Base-by-base conservation (phyloP, 495 filamentous ascomycete genomes). In the Podospora conica region DNA sequence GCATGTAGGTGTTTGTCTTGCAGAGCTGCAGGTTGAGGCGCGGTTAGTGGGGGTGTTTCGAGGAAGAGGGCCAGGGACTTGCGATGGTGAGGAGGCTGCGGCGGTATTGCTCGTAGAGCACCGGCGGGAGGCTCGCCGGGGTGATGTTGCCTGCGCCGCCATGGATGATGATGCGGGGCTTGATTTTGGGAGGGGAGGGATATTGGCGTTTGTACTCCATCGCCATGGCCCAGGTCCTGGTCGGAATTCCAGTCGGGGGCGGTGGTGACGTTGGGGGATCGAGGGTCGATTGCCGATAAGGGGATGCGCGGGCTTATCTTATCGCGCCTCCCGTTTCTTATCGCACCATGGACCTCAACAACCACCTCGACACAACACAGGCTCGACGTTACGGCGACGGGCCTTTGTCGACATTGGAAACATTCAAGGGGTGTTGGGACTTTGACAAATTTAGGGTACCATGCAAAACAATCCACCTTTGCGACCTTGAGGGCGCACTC, bases 121-220 rank as follows among this genome's bases (percentile, higher is more conserved):
- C 74, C 9, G 85, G 83, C 1, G 88, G 82, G 24, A 96, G 81
- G 70, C 84, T 90, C n/a, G 80, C 71, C 9, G 85, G 89, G 11
- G 84, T 85, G 74, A 96, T 88, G 71, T 89, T 89, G 27, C 92
- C 93, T 1, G 93, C 93, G 65, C 93, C 93, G 75, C 93, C 93
- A 73, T 96, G 93, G 75, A 97, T 85, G 75, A 94, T 93, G 31
- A 94, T 77, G 8, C 90, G 84, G 3, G 91, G 90, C 66, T 83
- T 84, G 66, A 80, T 57, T 11, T 57, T 69, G 24, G 33, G 54
- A 7, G 61, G 11, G 0, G 60, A 15, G 0, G 60, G 23, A 4
- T 9, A 15, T 57, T 69, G 73, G 22, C 25, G 65, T 65, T 77
- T 74, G 67, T 74, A 74, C 40, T 76, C 75, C 72, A 77, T 77